phyloP scores from a whole-genome alignment of 192 early-diverging fungal genomes.

The Podila verticillata region DNA sequence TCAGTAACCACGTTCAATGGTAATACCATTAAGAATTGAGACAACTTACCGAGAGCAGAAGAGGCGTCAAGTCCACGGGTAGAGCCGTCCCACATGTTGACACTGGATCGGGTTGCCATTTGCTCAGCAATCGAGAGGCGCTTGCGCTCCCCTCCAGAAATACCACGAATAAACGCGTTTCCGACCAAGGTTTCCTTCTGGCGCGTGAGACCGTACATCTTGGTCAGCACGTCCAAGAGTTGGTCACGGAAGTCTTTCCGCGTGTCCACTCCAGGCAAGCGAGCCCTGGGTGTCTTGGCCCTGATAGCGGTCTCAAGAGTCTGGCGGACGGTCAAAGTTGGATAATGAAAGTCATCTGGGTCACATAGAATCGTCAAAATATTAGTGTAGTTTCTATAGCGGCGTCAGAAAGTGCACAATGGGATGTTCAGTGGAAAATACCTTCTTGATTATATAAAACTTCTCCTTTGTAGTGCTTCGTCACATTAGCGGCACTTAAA shows the following conservation, averaged over 20 bases:
- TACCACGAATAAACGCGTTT: slow-evolving; percentile 64
- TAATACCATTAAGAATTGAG: too few species aligned
- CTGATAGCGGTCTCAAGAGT: slow-evolving; percentile 81
- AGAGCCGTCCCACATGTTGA: slow-evolving; percentile 73
- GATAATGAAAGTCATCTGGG: slow-evolving; percentile 74
- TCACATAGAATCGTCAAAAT: background rate
- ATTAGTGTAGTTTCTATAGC: background rate
- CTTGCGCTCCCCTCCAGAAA: slow-evolving; percentile 70
- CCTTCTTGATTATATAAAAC: slow-evolving; percentile 77
- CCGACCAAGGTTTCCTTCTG: slow-evolving; percentile 71
- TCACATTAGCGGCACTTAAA: slow-evolving; percentile 61
- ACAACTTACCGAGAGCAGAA: slow-evolving; percentile 61
- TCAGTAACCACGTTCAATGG: too few species aligned
- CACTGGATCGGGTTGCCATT: slow-evolving; percentile 55
- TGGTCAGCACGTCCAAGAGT: slow-evolving; percentile 61
- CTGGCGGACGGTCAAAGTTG: slow-evolving; percentile 78
- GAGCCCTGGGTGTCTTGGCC: slow-evolving; percentile 69
- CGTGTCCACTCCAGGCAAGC: slow-evolving; percentile 53
- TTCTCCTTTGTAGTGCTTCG: slow-evolving; percentile 69
- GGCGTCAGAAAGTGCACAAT: too few species aligned
- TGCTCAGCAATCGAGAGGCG: slow-evolving; percentile 65
- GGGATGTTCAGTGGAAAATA: background rate
- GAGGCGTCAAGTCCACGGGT: slow-evolving; percentile 83
- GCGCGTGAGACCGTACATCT: slow-evolving; percentile 66
- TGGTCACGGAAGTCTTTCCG: slow-evolving; percentile 54